Conservation (phyloP, 225 moss, liverwort and hornwort genomes). For the Polytrichum formosum region DNA sequence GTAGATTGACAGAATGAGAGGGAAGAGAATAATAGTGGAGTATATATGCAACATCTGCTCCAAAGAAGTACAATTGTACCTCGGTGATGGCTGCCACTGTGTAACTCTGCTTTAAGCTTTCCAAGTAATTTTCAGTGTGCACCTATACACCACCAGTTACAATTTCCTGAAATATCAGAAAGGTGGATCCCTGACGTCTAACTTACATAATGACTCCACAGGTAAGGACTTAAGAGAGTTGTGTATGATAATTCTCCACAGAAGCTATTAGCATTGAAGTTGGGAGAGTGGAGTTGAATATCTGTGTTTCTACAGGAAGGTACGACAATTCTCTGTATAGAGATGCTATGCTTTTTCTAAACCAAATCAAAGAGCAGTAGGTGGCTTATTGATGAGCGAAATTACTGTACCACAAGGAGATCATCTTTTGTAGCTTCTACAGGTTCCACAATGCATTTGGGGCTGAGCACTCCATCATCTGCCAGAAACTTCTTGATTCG, state of each 20-base stretch:
- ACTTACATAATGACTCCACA: too few species aligned
- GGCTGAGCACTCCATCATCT: conserved; percentile 43
- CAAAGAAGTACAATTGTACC: conserved; percentile 28
- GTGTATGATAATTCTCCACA: too few species aligned
- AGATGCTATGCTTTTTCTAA: too few species aligned
- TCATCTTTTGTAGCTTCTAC: conserved; percentile 85
- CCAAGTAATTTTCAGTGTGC: conserved; percentile 70
- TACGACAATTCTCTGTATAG: too few species aligned
- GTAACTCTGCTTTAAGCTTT: conserved; percentile 69
- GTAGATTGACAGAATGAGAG: too few species aligned
- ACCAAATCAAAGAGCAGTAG: too few species aligned
- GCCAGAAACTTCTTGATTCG: conserved; percentile 70
- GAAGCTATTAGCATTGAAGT: too few species aligned
- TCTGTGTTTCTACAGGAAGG: too few species aligned
- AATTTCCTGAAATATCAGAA: background rate
- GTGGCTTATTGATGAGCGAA: background rate
- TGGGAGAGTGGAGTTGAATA: too few species aligned
- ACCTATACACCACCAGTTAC: conserved; percentile 42
- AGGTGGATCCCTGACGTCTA: too few species aligned
- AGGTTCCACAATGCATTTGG: conserved; percentile 75
- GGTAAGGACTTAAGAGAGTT: too few species aligned
- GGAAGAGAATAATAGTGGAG: background rate
- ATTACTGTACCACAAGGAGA: conserved; percentile 76
- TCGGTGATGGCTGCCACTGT: conserved; percentile 85
- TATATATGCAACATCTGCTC: background rate